phyloP scores from a whole-genome alignment of 2,329 filamentous ascomycete genomes.

The Verticillium longisporum region DNA sequence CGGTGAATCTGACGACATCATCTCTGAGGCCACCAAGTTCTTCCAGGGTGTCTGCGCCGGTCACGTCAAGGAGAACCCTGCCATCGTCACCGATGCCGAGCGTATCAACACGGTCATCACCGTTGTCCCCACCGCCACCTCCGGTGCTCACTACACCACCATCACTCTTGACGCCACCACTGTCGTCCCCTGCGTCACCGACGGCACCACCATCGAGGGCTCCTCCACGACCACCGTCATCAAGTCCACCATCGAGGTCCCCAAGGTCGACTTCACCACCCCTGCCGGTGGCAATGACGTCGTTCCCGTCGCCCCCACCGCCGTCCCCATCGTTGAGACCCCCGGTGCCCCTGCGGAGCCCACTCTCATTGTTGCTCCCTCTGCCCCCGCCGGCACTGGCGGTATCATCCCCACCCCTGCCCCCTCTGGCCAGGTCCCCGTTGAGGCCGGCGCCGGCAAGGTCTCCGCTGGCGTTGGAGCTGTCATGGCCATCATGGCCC shows the following conservation, averaged over 20 bases:
- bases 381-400: constrained; percentile 23
- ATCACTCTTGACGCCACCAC: constrained; percentile 41
- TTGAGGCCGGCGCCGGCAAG: constrained; percentile 31
- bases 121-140: constrained; percentile 38
- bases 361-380: constrained; percentile 15
- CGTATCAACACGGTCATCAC: constrained; percentile 55
- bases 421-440: constrained; percentile 17
- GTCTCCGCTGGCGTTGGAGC: constrained; percentile 37
- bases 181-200: constrained; percentile 42
- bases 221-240: constrained; percentile 41
- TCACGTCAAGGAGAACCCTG: constrained; percentile 72
- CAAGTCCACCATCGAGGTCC: constrained; percentile 44
- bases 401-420: constrained; percentile 23
- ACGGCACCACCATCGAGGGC: constrained; percentile 37
- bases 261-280: constrained; percentile 43
- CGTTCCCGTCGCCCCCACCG: constrained; percentile 15
- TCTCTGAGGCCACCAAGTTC: constrained; percentile 69
- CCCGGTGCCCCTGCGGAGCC: constrained; percentile 14
- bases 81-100: constrained; percentile 70
- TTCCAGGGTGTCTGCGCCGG: constrained; percentile 86
- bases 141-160: constrained; percentile 42
- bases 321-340: constrained; percentile 29
- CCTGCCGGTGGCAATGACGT: constrained; percentile 9
- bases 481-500: constrained; percentile 35
- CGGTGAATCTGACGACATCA: constrained; percentile 58